These are phyloP conservation scores for Trypanosoma conorhini DNA, from an alignment of 208 protist species.

Conservation along the genomic window DNA sequence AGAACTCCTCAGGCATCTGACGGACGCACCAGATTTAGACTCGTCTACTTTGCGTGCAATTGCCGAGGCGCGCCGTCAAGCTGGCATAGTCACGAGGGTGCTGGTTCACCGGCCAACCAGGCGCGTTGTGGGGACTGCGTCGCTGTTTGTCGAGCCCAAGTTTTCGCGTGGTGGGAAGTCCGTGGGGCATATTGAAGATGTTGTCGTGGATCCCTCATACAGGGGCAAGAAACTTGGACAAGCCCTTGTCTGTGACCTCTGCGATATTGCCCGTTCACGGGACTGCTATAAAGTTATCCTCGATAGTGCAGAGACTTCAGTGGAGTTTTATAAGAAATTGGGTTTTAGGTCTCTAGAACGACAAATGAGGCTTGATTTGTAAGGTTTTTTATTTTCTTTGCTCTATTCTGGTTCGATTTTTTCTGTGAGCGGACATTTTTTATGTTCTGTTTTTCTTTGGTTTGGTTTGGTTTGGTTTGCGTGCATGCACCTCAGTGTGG, in stretches of 20 bases:
- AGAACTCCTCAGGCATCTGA: slow-evolving; percentile 39
- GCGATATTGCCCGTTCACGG: slow-evolving; percentile 35
- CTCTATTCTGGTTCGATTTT: not conserved
- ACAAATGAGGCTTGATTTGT: slow-evolving; percentile 76
- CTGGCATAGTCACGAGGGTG: slow-evolving; percentile 63
- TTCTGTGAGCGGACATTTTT: not conserved
- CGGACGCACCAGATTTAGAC: slow-evolving; percentile 26
- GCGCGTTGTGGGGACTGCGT: slow-evolving; percentile 63
- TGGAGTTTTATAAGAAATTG: slow-evolving; percentile 65
- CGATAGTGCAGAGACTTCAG: slow-evolving; percentile 54
- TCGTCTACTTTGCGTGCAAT: slow-evolving; percentile 21
- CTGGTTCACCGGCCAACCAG: slow-evolving; percentile 35
- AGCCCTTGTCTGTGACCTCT: slow-evolving; percentile 47
- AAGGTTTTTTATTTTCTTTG: slow-evolving; percentile 2
- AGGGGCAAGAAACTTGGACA: slow-evolving; percentile 60
- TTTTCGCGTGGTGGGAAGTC: slow-evolving; percentile 62
- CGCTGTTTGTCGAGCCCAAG: slow-evolving; percentile 82
- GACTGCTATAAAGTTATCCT: slow-evolving; percentile 90
- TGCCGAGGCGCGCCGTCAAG: slow-evolving; percentile 25
- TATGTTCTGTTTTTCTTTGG: not conserved
- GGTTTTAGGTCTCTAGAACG: slow-evolving; percentile 60
- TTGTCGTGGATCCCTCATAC: slow-evolving; percentile 64
- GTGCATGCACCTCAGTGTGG: not conserved
- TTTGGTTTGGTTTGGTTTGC: not conserved
- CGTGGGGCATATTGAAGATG: slow-evolving; percentile 88